Evolutionary conservation across 495 filamentous ascomycete genomes (phyloP).

Genomic region (Tuber magnatum): DNA sequence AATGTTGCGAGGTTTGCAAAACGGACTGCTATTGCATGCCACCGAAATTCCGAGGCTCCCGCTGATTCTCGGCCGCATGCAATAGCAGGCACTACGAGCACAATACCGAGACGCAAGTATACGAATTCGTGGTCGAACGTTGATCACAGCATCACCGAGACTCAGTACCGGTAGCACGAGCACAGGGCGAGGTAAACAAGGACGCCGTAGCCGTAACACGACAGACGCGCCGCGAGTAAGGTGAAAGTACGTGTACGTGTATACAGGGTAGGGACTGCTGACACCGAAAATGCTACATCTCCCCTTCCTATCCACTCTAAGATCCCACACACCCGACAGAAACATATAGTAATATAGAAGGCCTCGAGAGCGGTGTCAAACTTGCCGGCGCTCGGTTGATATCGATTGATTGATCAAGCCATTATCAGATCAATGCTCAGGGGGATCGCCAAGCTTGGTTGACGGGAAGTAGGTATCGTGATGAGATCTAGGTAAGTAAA

Average conservation of each 20-base stretch:
- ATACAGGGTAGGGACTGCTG: neutral
- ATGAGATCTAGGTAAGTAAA: neutral
- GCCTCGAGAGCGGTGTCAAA: neutral
- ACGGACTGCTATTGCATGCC: neutral
- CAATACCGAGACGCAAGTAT: neutral
- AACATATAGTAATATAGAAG: neutral
- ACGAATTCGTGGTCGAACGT: neutral
- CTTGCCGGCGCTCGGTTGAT: neutral
- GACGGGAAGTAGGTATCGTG: neutral
- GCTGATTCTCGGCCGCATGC: neutral
- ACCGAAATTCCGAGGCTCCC: neutral
- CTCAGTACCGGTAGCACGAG: neutral
- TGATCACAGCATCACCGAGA: neutral
- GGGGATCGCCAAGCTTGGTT: neutral
- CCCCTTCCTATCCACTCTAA: neutral
- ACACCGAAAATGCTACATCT: neutral
- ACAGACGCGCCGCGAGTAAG: neutral
- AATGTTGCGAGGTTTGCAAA: neutral
- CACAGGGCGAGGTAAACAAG: neutral
- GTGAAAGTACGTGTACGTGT: neutral
- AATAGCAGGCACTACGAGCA: neutral
- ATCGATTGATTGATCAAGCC: neutral
- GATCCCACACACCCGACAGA: neutral
- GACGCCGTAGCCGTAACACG: neutral
- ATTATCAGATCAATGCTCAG: neutral